Conservation (phyloP, 2,329 filamentous ascomycete genomes). For the Pyrenochaeta sp. region DNA sequence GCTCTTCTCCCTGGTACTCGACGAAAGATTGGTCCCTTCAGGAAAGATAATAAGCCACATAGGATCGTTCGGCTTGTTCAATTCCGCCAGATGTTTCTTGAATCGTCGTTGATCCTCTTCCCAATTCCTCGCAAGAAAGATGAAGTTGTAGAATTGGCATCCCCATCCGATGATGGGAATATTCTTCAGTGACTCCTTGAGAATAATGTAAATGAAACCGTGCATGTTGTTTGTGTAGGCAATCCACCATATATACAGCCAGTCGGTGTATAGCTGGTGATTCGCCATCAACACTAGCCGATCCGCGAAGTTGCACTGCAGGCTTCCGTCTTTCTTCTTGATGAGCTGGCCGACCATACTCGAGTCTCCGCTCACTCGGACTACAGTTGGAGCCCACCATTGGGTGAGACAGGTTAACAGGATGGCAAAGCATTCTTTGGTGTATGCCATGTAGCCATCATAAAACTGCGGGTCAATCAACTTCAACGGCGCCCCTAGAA, state of each 20-base stretch:
- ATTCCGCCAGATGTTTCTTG: slow-evolving; percentile 73
- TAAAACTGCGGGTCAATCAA: slow-evolving; percentile 78
- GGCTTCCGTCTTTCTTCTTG: slow-evolving; percentile 72
- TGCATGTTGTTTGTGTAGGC: slow-evolving; percentile 86
- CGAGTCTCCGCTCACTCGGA: slow-evolving; percentile 83
- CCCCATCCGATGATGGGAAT: slow-evolving; percentile 81
- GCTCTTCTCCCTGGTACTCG: slow-evolving; percentile 74
- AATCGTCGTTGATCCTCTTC: slow-evolving; percentile 78
- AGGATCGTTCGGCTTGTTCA: slow-evolving; percentile 74
- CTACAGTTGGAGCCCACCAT: slow-evolving; percentile 84
- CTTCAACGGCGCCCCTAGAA: slow-evolving; percentile 79
- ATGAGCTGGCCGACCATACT: slow-evolving; percentile 79
- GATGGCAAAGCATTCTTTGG: slow-evolving; percentile 83
- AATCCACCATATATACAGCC: slow-evolving; percentile 93
- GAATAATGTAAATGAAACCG: slow-evolving; percentile 86
- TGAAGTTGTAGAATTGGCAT: slow-evolving; percentile 87
- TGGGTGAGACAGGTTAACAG: slow-evolving; percentile 81
- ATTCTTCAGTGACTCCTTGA: slow-evolving; percentile 85
- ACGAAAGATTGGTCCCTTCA: slow-evolving; percentile 82
- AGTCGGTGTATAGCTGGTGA: slow-evolving; percentile 88
- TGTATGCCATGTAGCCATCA: slow-evolving; percentile 86
- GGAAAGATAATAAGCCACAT: slow-evolving; percentile 94
- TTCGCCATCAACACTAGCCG: slow-evolving; percentile 85
- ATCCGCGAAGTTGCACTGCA: slow-evolving; percentile 82
- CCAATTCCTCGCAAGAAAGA: slow-evolving; percentile 92